These are phyloP conservation scores for Candida cerambycidarum DNA, from an alignment of 805 yeast species.

Conservation along the genomic window DNA sequence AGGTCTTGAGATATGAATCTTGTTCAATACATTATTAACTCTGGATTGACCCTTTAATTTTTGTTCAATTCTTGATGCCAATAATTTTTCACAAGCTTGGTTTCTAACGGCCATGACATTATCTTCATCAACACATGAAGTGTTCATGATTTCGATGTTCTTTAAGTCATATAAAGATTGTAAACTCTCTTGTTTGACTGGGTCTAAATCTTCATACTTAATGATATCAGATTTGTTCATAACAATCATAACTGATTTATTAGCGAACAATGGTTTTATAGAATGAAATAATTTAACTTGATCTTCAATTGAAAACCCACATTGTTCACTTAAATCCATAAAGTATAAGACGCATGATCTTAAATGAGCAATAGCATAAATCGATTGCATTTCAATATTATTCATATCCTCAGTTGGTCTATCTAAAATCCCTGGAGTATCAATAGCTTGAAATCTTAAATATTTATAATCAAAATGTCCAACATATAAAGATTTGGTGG, in stretches of 20 bases:
- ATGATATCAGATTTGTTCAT: constrained; percentile 93
- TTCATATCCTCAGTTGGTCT: constrained; percentile 99
- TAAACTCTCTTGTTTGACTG: constrained; percentile 70
- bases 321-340: constrained; percentile 98
- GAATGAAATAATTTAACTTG: constrained; percentile 97
- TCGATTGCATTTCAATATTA: constrained; percentile 98
- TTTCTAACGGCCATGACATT: constrained; percentile 95
- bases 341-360: constrained; percentile 95
- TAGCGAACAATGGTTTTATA: constrained; percentile 95
- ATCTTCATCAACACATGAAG: constrained; percentile 93
- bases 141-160: constrained; percentile 88
- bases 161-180: constrained; percentile 61
- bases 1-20: constrained; percentile 93
- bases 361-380: constrained; percentile 97
- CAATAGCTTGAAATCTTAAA: constrained; percentile 96
- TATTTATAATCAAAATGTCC: constrained; percentile 99
- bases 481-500: constrained; percentile 94
- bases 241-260: constrained; percentile 93
- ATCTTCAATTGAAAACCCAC: constrained; percentile 96
- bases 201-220: constrained; percentile 77
- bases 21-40: constrained; percentile 84
- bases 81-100: constrained; percentile 94
- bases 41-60: constrained; percentile 92
- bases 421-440: constrained; percentile 98
- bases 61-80: constrained; percentile 94